Conservation (phyloP, 441 rosid species). For the Populus hybrid region DNA sequence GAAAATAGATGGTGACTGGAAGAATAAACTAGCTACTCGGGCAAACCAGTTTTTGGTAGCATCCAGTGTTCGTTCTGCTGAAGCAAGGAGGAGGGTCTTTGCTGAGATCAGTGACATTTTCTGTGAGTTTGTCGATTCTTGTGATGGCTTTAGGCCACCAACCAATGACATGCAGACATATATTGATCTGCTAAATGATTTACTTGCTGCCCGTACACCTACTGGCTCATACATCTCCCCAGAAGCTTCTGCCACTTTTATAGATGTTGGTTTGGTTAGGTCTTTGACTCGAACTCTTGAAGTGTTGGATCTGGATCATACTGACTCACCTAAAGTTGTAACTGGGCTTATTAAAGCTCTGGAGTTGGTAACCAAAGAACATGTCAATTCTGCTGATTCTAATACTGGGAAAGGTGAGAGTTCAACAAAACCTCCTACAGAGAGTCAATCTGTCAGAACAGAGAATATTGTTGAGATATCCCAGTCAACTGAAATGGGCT, state of each 20-base stretch:
- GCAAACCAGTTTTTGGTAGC: conserved; percentile 91
- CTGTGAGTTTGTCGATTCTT: conserved; percentile 64
- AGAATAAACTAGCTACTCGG: conserved; percentile 76
- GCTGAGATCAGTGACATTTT: conserved; percentile 71
- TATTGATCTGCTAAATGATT: conserved; percentile 87
- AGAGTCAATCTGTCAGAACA: conserved; percentile 53
- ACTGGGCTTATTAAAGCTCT: conserved; percentile 81
- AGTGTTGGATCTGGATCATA: conserved; percentile 88
- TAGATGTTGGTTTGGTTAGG: conserved; percentile 86
- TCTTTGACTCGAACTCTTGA: conserved; percentile 83
- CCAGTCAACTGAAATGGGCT: conserved; percentile 54
- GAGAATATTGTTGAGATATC: conserved; percentile 57
- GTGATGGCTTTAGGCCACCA: conserved; percentile 56
- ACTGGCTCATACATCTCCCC: conserved; percentile 81
- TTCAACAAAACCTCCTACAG: conserved; percentile 52
- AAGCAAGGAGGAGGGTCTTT: conserved; percentile 87
- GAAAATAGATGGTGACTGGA: conserved; percentile 92
- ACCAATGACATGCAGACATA: conserved; percentile 64
- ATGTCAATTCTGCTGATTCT: conserved; percentile 67
- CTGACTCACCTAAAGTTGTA: conserved; percentile 85
- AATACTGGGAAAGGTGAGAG: conserved; percentile 61
- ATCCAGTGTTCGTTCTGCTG: conserved; percentile 88
- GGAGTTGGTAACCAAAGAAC: conserved; percentile 95
- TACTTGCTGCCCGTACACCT: conserved; percentile 81
- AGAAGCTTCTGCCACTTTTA: conserved; percentile 90